Conservation (phyloP, 352 stramenopile genomes). For the Phytophthora hybrid region DNA sequence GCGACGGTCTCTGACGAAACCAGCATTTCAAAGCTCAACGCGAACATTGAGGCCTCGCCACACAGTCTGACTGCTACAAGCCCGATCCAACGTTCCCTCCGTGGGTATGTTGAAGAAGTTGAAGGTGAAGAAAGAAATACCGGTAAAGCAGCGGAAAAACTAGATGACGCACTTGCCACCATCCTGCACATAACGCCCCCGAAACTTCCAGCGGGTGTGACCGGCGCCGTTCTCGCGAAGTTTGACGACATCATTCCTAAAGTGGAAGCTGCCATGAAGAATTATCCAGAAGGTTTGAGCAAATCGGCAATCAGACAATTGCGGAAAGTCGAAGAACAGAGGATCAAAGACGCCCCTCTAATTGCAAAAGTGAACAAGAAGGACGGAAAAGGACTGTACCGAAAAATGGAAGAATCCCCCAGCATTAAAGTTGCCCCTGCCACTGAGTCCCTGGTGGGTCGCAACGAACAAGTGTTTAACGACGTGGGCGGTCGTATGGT, state of each 20-base stretch:
- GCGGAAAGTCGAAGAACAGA: background rate
- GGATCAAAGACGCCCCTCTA: background rate
- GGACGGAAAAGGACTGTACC: background rate
- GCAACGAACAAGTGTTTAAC: background rate
- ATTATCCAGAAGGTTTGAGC: background rate
- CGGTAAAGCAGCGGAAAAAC: no score
- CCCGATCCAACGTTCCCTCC: background rate
- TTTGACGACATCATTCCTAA: no score
- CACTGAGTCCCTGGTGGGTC: background rate
- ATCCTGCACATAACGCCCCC: background rate
- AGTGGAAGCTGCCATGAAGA: background rate
- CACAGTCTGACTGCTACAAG: background rate
- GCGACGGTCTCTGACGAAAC: background rate
- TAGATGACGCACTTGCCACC: background rate
- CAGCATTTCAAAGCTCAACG: background rate
- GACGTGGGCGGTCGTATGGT: background rate
- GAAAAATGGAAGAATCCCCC: background rate
- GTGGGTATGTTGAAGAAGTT: background rate
- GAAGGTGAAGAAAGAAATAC: background rate
- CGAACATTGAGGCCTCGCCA: no score
- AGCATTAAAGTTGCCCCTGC: background rate
- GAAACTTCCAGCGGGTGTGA: no score
- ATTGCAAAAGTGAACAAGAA: background rate
- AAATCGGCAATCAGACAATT: background rate
- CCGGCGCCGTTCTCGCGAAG: no score